These are phyloP conservation scores for Talaromyces albobiverticillius DNA, from an alignment of 2,329 filamentous ascomycete genomes.

Conservation along the genomic window DNA sequence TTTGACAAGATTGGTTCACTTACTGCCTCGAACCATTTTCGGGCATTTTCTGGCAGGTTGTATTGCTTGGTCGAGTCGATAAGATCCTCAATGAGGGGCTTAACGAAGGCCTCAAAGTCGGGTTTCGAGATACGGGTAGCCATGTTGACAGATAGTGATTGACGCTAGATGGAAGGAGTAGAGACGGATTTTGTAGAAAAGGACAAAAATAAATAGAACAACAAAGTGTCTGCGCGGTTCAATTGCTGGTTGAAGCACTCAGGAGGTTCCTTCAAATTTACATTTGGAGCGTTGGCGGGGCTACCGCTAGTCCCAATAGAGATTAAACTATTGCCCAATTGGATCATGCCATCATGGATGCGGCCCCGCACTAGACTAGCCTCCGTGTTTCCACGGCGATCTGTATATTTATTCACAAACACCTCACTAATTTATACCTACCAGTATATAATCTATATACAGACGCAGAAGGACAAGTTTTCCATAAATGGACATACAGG, in stretches of 20 bases:
- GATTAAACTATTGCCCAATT: not conserved
- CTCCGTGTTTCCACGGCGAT: no score
- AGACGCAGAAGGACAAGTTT: no score
- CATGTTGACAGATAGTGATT: slow-evolving; percentile 43
- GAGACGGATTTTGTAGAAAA: not conserved
- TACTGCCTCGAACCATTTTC: slow-evolving; percentile 85
- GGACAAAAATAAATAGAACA: not conserved
- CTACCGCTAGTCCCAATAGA: not conserved
- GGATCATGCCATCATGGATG: no score
- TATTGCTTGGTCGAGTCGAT: slow-evolving; percentile 75
- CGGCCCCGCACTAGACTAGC: no score
- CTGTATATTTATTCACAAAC: no score
- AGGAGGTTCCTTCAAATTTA: not conserved
- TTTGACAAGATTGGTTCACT: slow-evolving; percentile 3
- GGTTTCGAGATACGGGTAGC: slow-evolving; percentile 66
- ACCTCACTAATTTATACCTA: no score
- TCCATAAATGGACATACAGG: no score
- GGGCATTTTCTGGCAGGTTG: slow-evolving; percentile 75
- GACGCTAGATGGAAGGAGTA: not conserved
- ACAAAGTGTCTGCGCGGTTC: not conserved
- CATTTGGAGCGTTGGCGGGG: not conserved
- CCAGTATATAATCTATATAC: no score
- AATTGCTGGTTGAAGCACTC: not conserved
- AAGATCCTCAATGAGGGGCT: slow-evolving; percentile 77
- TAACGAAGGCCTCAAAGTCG: slow-evolving; percentile 89